These are phyloP conservation scores for Moelleriella libera DNA, from an alignment of 2,329 filamentous ascomycete species.

Conservation along the genomic window DNA sequence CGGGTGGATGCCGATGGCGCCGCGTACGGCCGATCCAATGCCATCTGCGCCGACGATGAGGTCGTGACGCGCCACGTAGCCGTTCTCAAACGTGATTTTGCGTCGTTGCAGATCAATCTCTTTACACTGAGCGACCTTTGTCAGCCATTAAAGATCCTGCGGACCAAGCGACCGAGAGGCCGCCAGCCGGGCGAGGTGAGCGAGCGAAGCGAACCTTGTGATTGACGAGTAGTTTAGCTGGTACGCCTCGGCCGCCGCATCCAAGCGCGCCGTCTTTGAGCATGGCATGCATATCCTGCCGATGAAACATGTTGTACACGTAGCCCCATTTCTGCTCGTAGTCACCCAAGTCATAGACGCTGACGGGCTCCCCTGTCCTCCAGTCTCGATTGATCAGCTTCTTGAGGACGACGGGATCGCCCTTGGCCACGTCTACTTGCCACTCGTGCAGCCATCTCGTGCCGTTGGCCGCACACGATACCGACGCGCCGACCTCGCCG, in stretches of 20 bases:
- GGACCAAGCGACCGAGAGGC: neutral
- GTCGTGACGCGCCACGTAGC: constrained; percentile 34
- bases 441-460: constrained; percentile 57
- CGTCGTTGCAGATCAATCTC: constrained; percentile 37
- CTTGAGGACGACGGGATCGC: constrained; percentile 49
- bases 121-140: constrained; percentile 19
- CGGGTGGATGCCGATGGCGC: constrained; percentile 47
- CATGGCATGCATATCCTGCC: constrained; percentile 56
- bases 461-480: constrained; percentile 56
- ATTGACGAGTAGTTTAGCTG: constrained; percentile 40
- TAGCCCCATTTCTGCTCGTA: constrained; percentile 53
- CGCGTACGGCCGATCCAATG: constrained; percentile 50
- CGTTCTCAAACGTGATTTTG: constrained; percentile 38
- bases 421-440: constrained; percentile 48
- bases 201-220: constrained; percentile 21
- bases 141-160: neutral
- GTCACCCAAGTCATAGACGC: constrained; percentile 47
- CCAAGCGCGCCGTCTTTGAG: constrained; percentile 42
- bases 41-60: constrained; percentile 51
- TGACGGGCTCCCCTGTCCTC: constrained; percentile 52
- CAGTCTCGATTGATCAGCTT: constrained; percentile 58
- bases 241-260: constrained; percentile 34
- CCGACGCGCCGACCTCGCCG: constrained; percentile 53
- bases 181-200: neutral
- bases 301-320: constrained; percentile 56